Conservation (phyloP, 768 basidiomycete species). For the Lyophyllum shimeji region DNA sequence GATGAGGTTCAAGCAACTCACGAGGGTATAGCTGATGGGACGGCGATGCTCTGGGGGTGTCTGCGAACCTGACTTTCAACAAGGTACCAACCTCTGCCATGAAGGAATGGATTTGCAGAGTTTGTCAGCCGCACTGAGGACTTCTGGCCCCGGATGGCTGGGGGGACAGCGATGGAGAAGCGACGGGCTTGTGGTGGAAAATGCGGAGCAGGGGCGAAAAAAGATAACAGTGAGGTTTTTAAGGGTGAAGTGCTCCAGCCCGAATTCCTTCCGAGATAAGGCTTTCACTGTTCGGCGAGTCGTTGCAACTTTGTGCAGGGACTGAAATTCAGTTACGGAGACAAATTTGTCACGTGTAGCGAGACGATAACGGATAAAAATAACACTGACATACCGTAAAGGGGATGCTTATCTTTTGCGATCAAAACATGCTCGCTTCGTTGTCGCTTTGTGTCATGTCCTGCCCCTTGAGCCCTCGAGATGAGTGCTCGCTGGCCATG, state of each 20-base stretch:
- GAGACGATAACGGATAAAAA: slow-evolving; percentile 10
- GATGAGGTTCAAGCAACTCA: slow-evolving; percentile 5
- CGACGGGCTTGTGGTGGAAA: neutral
- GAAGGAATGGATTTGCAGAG: slow-evolving; percentile 1
- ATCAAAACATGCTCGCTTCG: neutral
- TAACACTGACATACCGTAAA: neutral
- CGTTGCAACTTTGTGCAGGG: neutral
- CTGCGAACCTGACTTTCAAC: slow-evolving; percentile 1
- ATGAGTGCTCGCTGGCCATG: too few relatives aligned
- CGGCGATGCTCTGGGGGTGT: slow-evolving; percentile 2
- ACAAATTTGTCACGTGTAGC: neutral
- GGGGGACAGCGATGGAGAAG: neutral
- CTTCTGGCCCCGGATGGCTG: neutral
- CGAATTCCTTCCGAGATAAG: slow-evolving; percentile 21
- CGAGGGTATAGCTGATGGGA: slow-evolving; percentile 7
- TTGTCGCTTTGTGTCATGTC: neutral
- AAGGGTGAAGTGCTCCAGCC: slow-evolving; percentile 6
- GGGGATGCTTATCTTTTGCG: neutral
- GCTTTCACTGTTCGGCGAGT: neutral
- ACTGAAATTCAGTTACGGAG: neutral
- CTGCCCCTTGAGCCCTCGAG: neutral
- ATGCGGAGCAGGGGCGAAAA: neutral
- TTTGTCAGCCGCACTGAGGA: neutral
- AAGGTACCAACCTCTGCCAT: slow-evolving; percentile 9
- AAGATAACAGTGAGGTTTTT: slow-evolving; percentile 5